Percentiles rank a stretch among this genome's conserved stretches.
phyloP scores from a whole-genome alignment of 495 filamentous ascomycete species.

The Venustampulla echinocandica region DNA sequence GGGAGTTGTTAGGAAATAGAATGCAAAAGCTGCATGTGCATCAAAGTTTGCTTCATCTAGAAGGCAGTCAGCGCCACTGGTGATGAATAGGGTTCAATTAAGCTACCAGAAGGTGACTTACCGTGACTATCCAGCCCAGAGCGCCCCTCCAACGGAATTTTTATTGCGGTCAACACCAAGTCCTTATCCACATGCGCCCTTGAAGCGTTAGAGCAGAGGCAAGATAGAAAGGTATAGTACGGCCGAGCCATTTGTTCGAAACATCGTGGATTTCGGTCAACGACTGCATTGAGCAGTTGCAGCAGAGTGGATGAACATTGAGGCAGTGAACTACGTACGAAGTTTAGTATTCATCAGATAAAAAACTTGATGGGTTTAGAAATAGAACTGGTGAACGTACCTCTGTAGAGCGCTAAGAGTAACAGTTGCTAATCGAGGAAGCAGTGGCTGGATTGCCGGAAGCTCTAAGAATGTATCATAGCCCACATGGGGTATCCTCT shows the following conservation, averaged over 20 bases:
- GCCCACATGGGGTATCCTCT: constrained; percentile 7
- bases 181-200: constrained; percentile 9
- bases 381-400: constrained; percentile 16
- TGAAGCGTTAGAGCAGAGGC: constrained; percentile 2
- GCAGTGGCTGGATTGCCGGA: constrained; percentile 14
- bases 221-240: constrained; percentile 21
- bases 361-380: neutral
- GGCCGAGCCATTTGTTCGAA: constrained; percentile 9
- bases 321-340: constrained; percentile 16
- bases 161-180: constrained; percentile 12
- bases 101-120: constrained; percentile 22
- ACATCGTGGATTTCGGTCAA: constrained; percentile 4
- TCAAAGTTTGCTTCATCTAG: constrained; percentile 8
- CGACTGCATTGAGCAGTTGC: constrained; percentile 14
- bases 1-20: constrained; percentile 22
- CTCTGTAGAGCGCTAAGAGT: constrained; percentile 34
- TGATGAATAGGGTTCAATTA: constrained; percentile 15
- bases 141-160: constrained; percentile 5
- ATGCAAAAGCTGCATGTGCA: constrained; percentile 18
- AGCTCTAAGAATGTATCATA: constrained; percentile 9
- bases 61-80: constrained; percentile 9
- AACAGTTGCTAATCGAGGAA: constrained; percentile 38
- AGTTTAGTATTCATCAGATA: neutral
- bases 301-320: constrained; percentile 7
- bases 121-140: constrained; percentile 2